phyloP scores from a whole-genome alignment of 2,329 filamentous ascomycete species.

The Hymenoscyphus occultus region DNA sequence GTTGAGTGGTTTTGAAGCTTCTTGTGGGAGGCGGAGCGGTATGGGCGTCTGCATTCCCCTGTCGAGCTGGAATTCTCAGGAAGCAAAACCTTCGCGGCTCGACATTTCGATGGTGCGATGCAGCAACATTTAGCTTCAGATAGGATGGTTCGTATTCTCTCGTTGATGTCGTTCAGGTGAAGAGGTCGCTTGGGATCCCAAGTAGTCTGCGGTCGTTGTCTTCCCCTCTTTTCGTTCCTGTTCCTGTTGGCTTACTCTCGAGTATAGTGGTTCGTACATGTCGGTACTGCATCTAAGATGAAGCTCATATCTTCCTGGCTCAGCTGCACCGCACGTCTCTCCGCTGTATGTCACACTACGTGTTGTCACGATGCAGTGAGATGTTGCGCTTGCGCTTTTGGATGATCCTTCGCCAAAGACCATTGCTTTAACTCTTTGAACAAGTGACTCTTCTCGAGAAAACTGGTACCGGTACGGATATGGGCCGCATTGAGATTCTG shows the following conservation, averaged over 20 bases:
- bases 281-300: constrained; percentile 1
- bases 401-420: not conserved
- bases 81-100: not conserved
- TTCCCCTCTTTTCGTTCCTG: not conserved
- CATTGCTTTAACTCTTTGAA: not conserved
- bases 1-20: constrained; percentile 2
- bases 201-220: not conserved
- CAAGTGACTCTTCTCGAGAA: not conserved
- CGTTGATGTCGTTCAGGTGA: not conserved
- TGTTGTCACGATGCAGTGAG: not conserved
- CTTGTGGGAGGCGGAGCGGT: constrained; percentile 4
- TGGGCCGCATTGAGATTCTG: not conserved
- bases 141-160: not conserved
- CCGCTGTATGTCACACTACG: not conserved
- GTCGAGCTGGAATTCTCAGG: constrained; percentile 10
- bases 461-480: not conserved
- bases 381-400: not conserved
- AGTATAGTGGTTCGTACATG: constrained; percentile 2
- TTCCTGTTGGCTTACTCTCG: constrained; percentile 1
- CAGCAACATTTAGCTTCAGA: not conserved
- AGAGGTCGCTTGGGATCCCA: not conserved
- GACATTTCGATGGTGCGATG: not conserved
- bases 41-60: constrained; percentile 8
- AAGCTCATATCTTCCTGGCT: not conserved
- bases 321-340: not conserved